Conservation (phyloP, 176 grass and related monocot genomes). For the Carex littledalei region DNA sequence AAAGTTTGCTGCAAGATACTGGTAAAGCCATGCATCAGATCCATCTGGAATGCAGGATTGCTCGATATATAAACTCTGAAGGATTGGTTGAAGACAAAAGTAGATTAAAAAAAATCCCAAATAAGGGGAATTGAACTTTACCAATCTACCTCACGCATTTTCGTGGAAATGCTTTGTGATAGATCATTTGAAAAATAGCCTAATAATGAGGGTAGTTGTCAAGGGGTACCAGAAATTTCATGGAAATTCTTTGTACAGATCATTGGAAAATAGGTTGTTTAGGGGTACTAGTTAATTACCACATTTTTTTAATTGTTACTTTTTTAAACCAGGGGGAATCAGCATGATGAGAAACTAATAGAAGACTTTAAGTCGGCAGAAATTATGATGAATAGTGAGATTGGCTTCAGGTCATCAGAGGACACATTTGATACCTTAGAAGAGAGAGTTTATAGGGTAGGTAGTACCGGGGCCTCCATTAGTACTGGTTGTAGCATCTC, state of each 20-base stretch:
- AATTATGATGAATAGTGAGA: slow-evolving; percentile 75
- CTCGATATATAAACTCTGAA: background rate
- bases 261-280: background rate
- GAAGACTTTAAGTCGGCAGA: slow-evolving; percentile 61
- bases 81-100: background rate
- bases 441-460: slow-evolving; percentile 63
- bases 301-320: background rate
- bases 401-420: slow-evolving; percentile 55
- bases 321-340: slow-evolving; percentile 58
- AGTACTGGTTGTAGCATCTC: slow-evolving; percentile 80
- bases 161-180: background rate
- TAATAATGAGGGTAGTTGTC: background rate
- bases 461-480: slow-evolving; percentile 76
- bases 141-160: background rate
- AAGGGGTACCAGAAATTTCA: background rate
- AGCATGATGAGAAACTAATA: slow-evolving; percentile 61
- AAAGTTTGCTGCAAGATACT: background rate
- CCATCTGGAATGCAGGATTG: background rate
- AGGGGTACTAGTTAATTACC: background rate
- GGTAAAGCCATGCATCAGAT: background rate
- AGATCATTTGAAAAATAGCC: background rate
- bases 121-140: background rate
- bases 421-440: slow-evolving; percentile 70
- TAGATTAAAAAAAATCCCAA: background rate
- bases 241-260: background rate